Evolutionary conservation across 306 rosid genomes (phyloP).

Genomic region (Gastrolobium bilobum): DNA sequence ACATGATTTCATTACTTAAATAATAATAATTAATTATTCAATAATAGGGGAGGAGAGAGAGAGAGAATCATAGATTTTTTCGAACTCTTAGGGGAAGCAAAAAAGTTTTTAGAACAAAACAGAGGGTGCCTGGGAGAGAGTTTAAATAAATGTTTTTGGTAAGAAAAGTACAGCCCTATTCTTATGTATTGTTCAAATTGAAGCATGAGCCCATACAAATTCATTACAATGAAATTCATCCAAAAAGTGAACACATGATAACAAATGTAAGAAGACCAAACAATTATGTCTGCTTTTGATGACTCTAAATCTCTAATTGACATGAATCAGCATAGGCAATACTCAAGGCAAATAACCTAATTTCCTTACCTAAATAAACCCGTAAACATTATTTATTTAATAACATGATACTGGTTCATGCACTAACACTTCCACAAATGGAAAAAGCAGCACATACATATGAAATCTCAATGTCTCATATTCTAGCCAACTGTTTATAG

Average conservation of each 20-base stretch:
- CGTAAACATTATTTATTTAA: not conserved
- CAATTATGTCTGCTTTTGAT: not conserved
- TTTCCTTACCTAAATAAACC: slow-evolving; percentile 19
- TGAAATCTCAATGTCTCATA: not conserved
- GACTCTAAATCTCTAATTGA: not conserved
- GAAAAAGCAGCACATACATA: slow-evolving; percentile 19
- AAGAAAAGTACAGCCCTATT: not conserved
- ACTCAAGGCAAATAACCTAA: slow-evolving; percentile 25
- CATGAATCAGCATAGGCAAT: slow-evolving; percentile 19
- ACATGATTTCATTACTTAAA: slow-evolving; percentile 13
- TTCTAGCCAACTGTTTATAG: slow-evolving; percentile 18
- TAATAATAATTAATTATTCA: slow-evolving; percentile 22
- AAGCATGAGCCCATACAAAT: slow-evolving; percentile 10
- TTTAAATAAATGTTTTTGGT: not conserved
- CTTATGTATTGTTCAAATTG: not conserved
- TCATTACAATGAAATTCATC: not conserved
- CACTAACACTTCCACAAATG: slow-evolving; percentile 18
- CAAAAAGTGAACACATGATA: slow-evolving; percentile 16
- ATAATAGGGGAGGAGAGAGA: not conserved
- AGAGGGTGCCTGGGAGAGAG: slow-evolving; percentile 26
- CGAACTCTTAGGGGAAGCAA: not conserved
- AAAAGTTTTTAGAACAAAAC: slow-evolving; percentile 32
- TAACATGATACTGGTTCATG: not conserved
- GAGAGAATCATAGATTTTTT: not conserved
- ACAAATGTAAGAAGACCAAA: slow-evolving; percentile 12